A percentile compares a stretch with the other conserved stretches of the same genome.
Evolutionary conservation across 2,329 filamentous ascomycete species (phyloP).

Genomic region (Huntiella moniliformis): DNA sequence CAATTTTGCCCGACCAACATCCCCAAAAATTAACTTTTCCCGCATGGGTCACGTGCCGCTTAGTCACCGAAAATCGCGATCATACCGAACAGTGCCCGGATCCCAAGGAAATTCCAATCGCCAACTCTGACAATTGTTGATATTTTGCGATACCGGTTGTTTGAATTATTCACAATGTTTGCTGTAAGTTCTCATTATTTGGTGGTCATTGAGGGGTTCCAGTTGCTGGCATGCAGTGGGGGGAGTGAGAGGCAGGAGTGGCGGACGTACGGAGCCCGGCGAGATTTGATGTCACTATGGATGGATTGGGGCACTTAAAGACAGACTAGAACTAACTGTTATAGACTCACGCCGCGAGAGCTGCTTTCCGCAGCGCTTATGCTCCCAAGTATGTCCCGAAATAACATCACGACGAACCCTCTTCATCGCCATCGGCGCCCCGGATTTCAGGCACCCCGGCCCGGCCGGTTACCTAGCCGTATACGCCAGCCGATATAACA

Average conservation of each 20-base stretch:
- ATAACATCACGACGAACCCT: not conserved
- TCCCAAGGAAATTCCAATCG: constrained; percentile 5
- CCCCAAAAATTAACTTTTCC: not conserved
- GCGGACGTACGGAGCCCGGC: not conserved
- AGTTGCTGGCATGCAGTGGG: not conserved
- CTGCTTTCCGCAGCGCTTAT: constrained; percentile 40
- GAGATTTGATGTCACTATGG: not conserved
- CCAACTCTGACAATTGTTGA: not conserved
- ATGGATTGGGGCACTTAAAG: too few relatives aligned
- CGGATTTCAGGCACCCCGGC: not conserved
- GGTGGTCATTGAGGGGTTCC: not conserved
- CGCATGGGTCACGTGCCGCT: constrained; percentile 3
- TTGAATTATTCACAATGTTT: constrained; percentile 9
- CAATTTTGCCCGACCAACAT: not conserved
- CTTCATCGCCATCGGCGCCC: not conserved
- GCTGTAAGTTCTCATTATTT: constrained; percentile 6
- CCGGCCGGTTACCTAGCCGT: not conserved
- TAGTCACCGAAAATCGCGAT: constrained; percentile 10
- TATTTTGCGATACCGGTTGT: not conserved
- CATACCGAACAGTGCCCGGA: constrained; percentile 7
- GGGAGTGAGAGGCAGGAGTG: not conserved
- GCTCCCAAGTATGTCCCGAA: constrained; percentile 39
- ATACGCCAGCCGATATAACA: not conserved
- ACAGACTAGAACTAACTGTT: not conserved
- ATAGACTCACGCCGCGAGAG: constrained; percentile 10